Base-by-base conservation (phyloP, 176 grass and related monocot species). In the Eragrostis curvula region DNA sequence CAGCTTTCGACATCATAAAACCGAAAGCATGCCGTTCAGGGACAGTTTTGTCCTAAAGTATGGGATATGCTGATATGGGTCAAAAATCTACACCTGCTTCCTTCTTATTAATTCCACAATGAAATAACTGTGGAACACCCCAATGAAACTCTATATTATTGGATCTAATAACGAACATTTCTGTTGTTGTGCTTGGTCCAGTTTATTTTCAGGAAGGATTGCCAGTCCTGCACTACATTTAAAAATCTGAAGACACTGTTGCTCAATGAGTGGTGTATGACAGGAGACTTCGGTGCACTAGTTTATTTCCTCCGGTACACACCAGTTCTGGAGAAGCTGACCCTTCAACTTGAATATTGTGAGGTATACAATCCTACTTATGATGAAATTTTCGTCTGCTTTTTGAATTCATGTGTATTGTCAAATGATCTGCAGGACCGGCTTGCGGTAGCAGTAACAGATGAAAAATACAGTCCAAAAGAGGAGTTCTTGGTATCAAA, bases 171-270 rank as follows among this genome's bases (percentile, higher is more conserved):
- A 2, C 32, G 4, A 36, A 4, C 32, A 36, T 16, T 17, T 51
- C 40, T 68, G 5, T 13, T 60, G 57, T 12, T 24, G 18, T 45
- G 66, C 11, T 14, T 25, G 21, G 12, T 69, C 21, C 21, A 69
- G 66, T 69, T 69, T 69, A 69, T 69, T 6, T 24, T 69, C 40
- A 45, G 66, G 23, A 45, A 43, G 66, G 21, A 45, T 27, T 71
- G 68, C 44, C 25, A 71, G 7, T 71, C 44, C 7, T 8, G 0
- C 43, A 48, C 24, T 17, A 71, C 44, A 71, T 71, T 70, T 24
- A 45, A 6, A 24, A 71, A 49, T 0, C 68, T 71, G 27, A 48
- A 47, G 20, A 71, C 68, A 28, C 27, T 71, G 23, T 14, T 71
- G 27, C 68, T 69, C 5, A 69, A 71, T 0, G 43, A 70, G 44